Evolutionary conservation across 345 rosid genomes (phyloP).

Genomic region (Aquilaria yunnanensis): DNA sequence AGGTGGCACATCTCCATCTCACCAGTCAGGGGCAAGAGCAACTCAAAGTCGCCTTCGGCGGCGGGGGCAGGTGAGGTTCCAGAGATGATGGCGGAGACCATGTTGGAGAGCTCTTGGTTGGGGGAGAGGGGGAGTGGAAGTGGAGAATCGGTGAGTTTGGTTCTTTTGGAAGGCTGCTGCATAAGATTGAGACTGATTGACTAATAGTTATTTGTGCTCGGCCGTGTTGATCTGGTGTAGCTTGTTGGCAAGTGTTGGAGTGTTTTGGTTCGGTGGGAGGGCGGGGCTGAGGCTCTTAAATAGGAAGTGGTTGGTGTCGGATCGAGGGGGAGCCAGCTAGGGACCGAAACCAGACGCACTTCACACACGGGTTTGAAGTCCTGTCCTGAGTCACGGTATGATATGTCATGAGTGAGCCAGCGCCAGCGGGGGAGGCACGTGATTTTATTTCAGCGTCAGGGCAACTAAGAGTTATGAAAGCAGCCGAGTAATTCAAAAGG

Average conservation of each 20-base stretch:
- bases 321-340: not conserved
- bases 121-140: constrained; percentile 26
- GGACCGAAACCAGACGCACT: not conserved
- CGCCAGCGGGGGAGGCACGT: too few species aligned
- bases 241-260: not conserved
- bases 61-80: constrained; percentile 15
- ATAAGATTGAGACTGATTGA: not conserved
- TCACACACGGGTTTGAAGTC: too few species aligned
- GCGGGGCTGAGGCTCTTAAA: too few species aligned
- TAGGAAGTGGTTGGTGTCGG: not conserved
- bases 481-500: too few species aligned
- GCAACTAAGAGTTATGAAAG: too few species aligned
- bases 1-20: constrained; percentile 46
- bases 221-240: too few species aligned
- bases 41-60: not conserved
- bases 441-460: too few species aligned
- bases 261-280: not conserved
- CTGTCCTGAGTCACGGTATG: too few species aligned
- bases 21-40: constrained; percentile 11
- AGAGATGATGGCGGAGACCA: constrained; percentile 46
- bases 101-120: constrained; percentile 58
- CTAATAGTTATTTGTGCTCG: too few species aligned
- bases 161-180: constrained; percentile 30
- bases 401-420: too few species aligned
- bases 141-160: constrained; percentile 10